phyloP scores from a whole-genome alignment of 345 rosid species.

The Toxicodendron radicans region DNA sequence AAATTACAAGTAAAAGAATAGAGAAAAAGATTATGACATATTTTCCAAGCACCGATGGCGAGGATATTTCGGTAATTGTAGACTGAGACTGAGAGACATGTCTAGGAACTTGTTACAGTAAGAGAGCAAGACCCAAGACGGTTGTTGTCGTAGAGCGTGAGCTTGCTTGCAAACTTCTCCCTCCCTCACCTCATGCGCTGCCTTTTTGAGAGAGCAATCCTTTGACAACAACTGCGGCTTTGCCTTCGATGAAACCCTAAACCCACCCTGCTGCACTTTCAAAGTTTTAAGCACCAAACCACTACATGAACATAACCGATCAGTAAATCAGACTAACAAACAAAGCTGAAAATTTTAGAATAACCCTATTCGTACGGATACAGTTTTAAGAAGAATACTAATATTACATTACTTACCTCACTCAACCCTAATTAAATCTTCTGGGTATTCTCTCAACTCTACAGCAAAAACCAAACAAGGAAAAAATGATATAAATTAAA shows the following conservation, averaged over 20 bases:
- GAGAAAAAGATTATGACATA: background rate
- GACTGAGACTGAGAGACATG: slow-evolving; percentile 31
- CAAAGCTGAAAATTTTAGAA: background rate
- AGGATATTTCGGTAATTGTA: slow-evolving; percentile 30
- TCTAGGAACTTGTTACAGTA: slow-evolving; percentile 75
- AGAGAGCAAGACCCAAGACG: slow-evolving; percentile 60
- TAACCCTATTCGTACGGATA: background rate
- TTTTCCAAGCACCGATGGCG: background rate
- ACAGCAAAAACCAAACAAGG: background rate
- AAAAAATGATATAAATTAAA: background rate
- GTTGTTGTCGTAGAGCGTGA: slow-evolving; percentile 42
- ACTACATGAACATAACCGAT: background rate
- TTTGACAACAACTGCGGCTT: slow-evolving; percentile 13
- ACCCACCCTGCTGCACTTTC: background rate
- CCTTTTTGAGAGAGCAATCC: slow-evolving; percentile 12
- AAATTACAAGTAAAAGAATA: background rate
- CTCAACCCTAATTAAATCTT: background rate
- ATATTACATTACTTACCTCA: background rate
- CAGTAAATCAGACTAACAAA: background rate
- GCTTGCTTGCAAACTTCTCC: background rate
- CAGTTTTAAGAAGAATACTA: background rate
- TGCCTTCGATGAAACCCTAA: slow-evolving; percentile 37
- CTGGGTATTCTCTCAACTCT: background rate
- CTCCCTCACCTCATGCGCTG: slow-evolving; percentile 22
- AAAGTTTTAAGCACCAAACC: background rate